phyloP scores from a whole-genome alignment of 2,329 filamentous ascomycete species.

The Trichoderma guizhouense region DNA sequence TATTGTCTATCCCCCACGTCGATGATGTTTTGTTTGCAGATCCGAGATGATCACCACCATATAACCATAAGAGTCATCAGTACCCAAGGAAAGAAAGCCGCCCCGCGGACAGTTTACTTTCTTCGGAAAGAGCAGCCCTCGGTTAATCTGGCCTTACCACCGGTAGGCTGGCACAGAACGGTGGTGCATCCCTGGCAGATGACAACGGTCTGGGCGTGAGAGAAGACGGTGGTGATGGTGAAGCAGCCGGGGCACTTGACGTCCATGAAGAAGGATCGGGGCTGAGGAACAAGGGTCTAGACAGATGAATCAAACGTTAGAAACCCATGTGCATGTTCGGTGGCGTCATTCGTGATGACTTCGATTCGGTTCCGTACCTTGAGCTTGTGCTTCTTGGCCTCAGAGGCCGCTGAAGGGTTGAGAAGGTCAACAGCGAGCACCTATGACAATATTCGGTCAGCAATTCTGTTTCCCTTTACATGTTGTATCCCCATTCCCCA shows the following conservation, averaged over 20 bases:
- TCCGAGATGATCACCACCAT: slow-evolving; percentile 54
- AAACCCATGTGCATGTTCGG: slow-evolving; percentile 1
- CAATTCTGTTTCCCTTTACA: slow-evolving; percentile 26
- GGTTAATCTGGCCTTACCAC: slow-evolving; percentile 97
- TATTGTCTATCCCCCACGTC: slow-evolving; percentile 49
- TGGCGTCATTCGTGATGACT: not conserved
- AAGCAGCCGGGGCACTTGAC: slow-evolving; percentile 99
- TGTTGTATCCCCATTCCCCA: not conserved
- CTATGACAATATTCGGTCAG: slow-evolving; percentile 56
- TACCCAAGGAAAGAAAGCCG: slow-evolving; percentile 48
- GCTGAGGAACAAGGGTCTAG: slow-evolving; percentile 88
- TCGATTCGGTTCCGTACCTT: slow-evolving; percentile 65
- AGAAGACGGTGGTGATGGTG: slow-evolving; percentile 99
- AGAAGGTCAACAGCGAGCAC: slow-evolving; percentile 99
- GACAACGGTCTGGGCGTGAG: slow-evolving; percentile 99
- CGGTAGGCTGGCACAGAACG: slow-evolving; percentile 98
- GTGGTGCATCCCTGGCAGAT: slow-evolving; percentile 99
- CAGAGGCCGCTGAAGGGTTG: slow-evolving; percentile 95
- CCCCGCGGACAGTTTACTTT: slow-evolving; percentile 73
- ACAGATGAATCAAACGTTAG: slow-evolving; percentile 21
- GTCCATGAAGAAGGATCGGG: slow-evolving; percentile 99
- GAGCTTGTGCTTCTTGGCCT: slow-evolving; percentile 99
- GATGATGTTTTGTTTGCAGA: slow-evolving; percentile 53
- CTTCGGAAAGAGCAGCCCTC: slow-evolving; percentile 99
- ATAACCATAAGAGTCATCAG: slow-evolving; percentile 50